A percentile compares a stretch with the other conserved stretches of the same genome.
Evolutionary conservation across 2,329 filamentous ascomycete genomes (phyloP).

Genomic region (Stachybotrys echinatus): DNA sequence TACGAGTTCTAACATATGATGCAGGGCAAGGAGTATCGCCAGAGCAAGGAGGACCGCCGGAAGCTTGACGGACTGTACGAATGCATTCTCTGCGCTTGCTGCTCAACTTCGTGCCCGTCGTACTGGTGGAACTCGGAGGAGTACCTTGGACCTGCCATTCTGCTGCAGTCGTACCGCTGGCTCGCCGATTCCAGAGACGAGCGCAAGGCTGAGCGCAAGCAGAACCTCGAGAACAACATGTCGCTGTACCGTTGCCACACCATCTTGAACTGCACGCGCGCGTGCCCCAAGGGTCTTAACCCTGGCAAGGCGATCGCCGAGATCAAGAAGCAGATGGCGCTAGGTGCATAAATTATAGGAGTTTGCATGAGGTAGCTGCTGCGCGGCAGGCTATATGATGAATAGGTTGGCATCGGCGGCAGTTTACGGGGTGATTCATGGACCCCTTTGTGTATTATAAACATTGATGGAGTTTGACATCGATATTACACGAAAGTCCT

Average conservation of each 20-base stretch:
- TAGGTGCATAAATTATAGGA: conserved; percentile 23
- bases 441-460: background rate
- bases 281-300: conserved; percentile 97
- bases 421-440: background rate
- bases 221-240: conserved; percentile 96
- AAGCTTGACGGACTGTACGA: conserved; percentile 99
- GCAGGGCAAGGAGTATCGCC: conserved; percentile 86
- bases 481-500: background rate
- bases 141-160: conserved; percentile 93
- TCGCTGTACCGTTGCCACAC: conserved; percentile 98
- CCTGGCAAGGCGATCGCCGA: conserved; percentile 91
- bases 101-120: conserved; percentile 97
- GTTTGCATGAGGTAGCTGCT: background rate
- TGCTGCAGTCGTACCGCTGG: conserved; percentile 98
- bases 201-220: conserved; percentile 80
- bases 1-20: background rate
- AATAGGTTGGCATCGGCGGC: background rate
- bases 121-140: conserved; percentile 99
- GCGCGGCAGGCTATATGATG: too few species aligned
- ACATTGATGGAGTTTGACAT: background rate
- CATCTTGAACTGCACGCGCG: conserved; percentile 96
- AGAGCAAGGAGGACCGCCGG: conserved; percentile 85
- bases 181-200: conserved; percentile 92
- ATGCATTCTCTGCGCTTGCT: conserved; percentile 99
- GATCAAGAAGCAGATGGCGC: conserved; percentile 96